Evolutionary conservation across 1,139 yeast genomes (phyloP), one percentile per base, ranked within the genome.

Genomic region (Scheffersomyces cryptocercus): DNA sequence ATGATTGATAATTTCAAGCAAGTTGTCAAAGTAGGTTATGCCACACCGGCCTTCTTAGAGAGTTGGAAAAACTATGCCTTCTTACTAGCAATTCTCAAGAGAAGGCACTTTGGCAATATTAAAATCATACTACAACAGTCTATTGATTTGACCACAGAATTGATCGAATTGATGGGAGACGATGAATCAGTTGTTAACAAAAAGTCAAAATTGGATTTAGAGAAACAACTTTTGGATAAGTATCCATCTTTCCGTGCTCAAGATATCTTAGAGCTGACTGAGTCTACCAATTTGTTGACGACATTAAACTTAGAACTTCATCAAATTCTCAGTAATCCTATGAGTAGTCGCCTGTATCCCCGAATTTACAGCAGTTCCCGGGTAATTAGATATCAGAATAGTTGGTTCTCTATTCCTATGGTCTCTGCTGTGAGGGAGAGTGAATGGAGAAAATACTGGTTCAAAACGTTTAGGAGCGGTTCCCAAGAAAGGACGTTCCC

Each of bases 381-480:
- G 6, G 35, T 31, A 14, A 14, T 31, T n/a, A 31, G 35, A 3
- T 31, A 31, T 9, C 35, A 31, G 24, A 31, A 31, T 20, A 14
- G 11, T 31, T 31, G 35, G 35, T 31, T 31, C 12, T 13, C 15
- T 31, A 14, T 31, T 8, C 35, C 35, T 11, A 31, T 15, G 20
- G 35, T 31, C 7, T 31, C 15, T 14, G 35, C 24, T 6, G 15
- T 31, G 35, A n/a, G 20, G 2, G 20, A 31, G 15, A 14, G 28
- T 5, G 28, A 39, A n/a, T 50, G 54, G 54, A 47, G 52, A 32
- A 28, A 36, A 20, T 44, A 38, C 33, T 50, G 52, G 52, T 50
- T 47, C 30, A 10, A 14, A 20, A 31, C 12, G 5, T 31, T 31
- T 20, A 7, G 13, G 12, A 14, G 24, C 11, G n/a, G 20, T 10